Evolutionary conservation across 495 filamentous ascomycete species (phyloP), one percentile per base, ranked within the genome.

Genomic region (Penicillium mononematosum): DNA sequence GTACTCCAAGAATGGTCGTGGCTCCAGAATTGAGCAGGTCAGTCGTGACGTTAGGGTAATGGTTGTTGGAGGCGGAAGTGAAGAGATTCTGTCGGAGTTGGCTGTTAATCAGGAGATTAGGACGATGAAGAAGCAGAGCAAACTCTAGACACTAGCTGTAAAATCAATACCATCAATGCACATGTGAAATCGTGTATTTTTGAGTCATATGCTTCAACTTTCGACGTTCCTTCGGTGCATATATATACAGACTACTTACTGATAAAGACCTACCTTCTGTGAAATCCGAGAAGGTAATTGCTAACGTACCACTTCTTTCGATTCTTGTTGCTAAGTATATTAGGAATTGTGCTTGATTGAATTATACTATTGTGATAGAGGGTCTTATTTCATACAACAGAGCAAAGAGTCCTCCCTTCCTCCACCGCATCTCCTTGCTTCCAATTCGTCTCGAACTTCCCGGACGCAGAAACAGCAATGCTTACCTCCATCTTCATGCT

Each of bases 401-500:
- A 60, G 31, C 65, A 71, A 36, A 71, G 61, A 41, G 67, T 45
- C 50, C 58, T 63, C 14, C 68, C 68, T 46, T 71, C 68, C 36
- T 65, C 66, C 2, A 69, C 66, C 1, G 66, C 63, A 63, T 71
- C 68, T 6, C 66, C 68, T 20, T 58, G 56, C 60, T 58, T 63
- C 60, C 60, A 68, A 22, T 55, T 50, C 11, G 59, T 58, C n/a
- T 61, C 42, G 29, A 71, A 67, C n/a, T 41, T 59, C 24, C 68
- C 68, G 9, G 55, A 45, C 2, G 55, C 55, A 0, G 51, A 27
- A 0, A 62, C 66, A 22, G 62, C 45, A 50, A 96, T 92, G 17
- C 88, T 88, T 17, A 89, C 93, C 72, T 96, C 91, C 91, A 96
- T 96, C 81, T 96, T 96, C 91, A 96, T 96, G 53, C 90, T 94